These are phyloP conservation scores for Saccharomycopsis phalli DNA, from an alignment of 1,139 yeast genomes.

Conservation along the genomic window DNA sequence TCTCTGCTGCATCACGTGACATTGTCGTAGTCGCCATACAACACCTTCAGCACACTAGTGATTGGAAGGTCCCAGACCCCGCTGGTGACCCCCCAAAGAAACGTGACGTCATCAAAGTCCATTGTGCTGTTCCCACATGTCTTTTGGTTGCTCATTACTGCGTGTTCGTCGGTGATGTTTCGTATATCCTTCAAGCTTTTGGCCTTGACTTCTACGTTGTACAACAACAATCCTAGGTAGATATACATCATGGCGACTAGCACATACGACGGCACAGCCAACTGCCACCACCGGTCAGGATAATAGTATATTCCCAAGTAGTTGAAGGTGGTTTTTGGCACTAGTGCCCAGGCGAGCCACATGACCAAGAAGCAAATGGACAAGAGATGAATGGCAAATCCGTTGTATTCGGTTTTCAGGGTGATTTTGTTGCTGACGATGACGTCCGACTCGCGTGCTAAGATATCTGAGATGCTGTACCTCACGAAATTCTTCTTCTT, in stretches of 20 bases:
- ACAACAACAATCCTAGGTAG: conserved; percentile 60
- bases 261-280: conserved; percentile 63
- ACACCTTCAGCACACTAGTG: conserved; percentile 57
- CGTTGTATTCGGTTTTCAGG: conserved; percentile 70
- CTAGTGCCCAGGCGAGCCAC: conserved; percentile 62
- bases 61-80: conserved; percentile 83
- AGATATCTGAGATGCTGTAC: conserved; percentile 33
- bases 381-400: conserved; percentile 42
- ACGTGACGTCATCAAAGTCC: conserved; percentile 27
- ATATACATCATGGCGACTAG: conserved; percentile 62
- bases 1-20: too few relatives aligned
- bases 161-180: conserved; percentile 60
- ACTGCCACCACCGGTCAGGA: conserved; percentile 85
- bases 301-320: conserved; percentile 56
- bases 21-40: conserved; percentile 34
- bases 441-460: conserved; percentile 71
- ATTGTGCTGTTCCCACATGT: conserved; percentile 14
- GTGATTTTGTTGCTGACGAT: conserved; percentile 57
- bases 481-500: conserved; percentile 11
- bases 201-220: conserved; percentile 68
- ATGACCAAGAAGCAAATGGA: conserved; percentile 38
- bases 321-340: conserved; percentile 49
- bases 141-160: conserved; percentile 33
- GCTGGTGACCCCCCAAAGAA: conserved; percentile 50
- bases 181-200: conserved; percentile 47